Evolutionary conservation across 257 asterid genomes (phyloP).

Genomic region (Fraxinus pennsylvanica): DNA sequence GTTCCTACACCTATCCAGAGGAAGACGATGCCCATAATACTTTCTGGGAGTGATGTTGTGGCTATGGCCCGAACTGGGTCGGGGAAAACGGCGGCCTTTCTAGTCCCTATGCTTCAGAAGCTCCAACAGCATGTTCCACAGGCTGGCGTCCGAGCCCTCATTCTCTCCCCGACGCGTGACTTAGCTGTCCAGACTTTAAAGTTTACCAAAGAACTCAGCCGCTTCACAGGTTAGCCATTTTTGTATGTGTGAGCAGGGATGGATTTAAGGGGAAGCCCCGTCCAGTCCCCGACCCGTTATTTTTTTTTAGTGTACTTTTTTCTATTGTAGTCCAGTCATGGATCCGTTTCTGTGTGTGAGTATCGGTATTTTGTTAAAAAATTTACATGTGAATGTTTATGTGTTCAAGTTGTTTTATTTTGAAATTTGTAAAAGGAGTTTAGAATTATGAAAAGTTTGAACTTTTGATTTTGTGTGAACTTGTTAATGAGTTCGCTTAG

Average conservation of each 20-base stretch:
- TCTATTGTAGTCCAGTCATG: too few relatives aligned
- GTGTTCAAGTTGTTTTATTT: neutral
- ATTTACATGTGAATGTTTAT: neutral
- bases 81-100: slow-evolving; percentile 90
- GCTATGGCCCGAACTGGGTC: slow-evolving; percentile 99
- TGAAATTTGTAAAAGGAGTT: neutral
- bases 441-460: neutral
- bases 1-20: slow-evolving; percentile 97
- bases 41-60: slow-evolving; percentile 75
- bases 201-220: slow-evolving; percentile 75
- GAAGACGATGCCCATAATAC: slow-evolving; percentile 82
- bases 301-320: too few relatives aligned
- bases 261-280: too few relatives aligned
- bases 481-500: neutral
- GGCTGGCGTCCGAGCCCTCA: slow-evolving; percentile 84
- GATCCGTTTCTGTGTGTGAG: too few relatives aligned
- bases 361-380: neutral
- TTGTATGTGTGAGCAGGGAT: neutral
- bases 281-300: too few relatives aligned
- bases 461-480: neutral
- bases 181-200: slow-evolving; percentile 91
- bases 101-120: slow-evolving; percentile 90
- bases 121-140: slow-evolving; percentile 87
- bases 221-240: slow-evolving; percentile 66
- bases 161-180: slow-evolving; percentile 91